Evolutionary conservation across 2,329 filamentous ascomycete genomes (phyloP).

Genomic region (Cytospora chrysosperma): DNA sequence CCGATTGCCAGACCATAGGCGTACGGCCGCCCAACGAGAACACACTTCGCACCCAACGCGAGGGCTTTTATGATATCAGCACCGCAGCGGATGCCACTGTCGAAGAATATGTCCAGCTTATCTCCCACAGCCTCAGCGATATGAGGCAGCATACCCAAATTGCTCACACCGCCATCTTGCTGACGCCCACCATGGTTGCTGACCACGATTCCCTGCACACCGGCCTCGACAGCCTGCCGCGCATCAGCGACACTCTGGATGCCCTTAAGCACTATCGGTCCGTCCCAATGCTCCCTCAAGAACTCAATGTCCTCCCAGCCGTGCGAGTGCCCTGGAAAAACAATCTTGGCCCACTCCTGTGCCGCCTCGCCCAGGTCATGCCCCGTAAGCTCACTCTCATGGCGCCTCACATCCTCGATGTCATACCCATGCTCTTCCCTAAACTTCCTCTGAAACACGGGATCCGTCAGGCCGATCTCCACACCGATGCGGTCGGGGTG

Average conservation of each 20-base stretch:
- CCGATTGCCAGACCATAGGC: slow-evolving; percentile 22
- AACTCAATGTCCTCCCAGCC: slow-evolving; percentile 66
- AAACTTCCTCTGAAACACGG: slow-evolving; percentile 11
- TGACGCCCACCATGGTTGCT: slow-evolving; percentile 65
- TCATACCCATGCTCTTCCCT: slow-evolving; percentile 14
- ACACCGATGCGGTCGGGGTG: slow-evolving; percentile 22
- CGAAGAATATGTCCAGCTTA: slow-evolving; percentile 60
- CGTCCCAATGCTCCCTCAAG: slow-evolving; percentile 57
- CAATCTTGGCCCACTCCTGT: slow-evolving; percentile 54
- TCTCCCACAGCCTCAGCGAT: slow-evolving; percentile 54
- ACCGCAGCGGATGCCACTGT: slow-evolving; percentile 64
- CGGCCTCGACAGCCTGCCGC: slow-evolving; percentile 55
- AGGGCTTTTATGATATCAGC: slow-evolving; percentile 68
- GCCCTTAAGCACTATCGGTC: slow-evolving; percentile 65
- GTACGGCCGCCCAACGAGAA: slow-evolving; percentile 55
- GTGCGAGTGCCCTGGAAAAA: slow-evolving; percentile 56
- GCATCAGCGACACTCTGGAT: slow-evolving; percentile 69
- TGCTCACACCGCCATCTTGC: slow-evolving; percentile 22
- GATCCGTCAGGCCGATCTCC: slow-evolving; percentile 21
- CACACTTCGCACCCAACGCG: slow-evolving; percentile 62
- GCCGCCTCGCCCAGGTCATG: slow-evolving; percentile 56
- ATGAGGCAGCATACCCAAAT: slow-evolving; percentile 15
- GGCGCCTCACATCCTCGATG: slow-evolving; percentile 36
- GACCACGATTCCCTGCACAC: slow-evolving; percentile 66
- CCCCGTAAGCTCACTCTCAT: slow-evolving; percentile 45